Base-by-base conservation (phyloP, 371 early-diverging fungal species). In the Rhizomucor pusillus region DNA sequence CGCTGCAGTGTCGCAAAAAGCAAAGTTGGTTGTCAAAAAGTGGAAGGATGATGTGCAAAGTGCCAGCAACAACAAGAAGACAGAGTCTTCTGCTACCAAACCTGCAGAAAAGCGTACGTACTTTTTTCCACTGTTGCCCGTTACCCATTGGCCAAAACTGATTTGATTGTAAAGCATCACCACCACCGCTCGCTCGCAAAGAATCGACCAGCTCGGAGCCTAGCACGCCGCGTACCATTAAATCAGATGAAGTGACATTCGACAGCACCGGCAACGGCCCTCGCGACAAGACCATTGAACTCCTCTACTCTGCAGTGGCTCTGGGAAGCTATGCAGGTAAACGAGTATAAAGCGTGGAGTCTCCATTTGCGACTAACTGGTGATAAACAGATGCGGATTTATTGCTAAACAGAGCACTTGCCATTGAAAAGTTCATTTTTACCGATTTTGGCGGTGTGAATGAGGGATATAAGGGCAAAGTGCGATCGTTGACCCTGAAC, bases 281-380 rank as follows among this genome's bases (percentile, higher is more conserved):
- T 24, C 85, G 98, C 20, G 92, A 94, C 58, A 90, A 87, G 55
- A 88, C 89, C 41, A 81, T 88, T 51, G 93, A 92, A 50, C 71
- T 98, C 62, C 67, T 97, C 53, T 94, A 95, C 62, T 70, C 82
- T 54, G 87, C 94, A 0, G 67, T 98, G 49, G 90, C 84, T 1
- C 66, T 78, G 3, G 91, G 85, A 39, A 84, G 87, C 40, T 77
- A 70, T 62, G 80, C 80, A 50, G 86, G 90, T 90, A 77, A 50
- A 48, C 19, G 11, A 48, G 5, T 6, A 3, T 24, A n/a, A n/a
- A n/a, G n/a, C n/a, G n/a, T n/a, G n/a, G n/a, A n/a, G n/a, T n/a
- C n/a, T n/a, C n/a, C n/a, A n/a, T n/a, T n/a, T n/a, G n/a, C n/a
- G n/a, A n/a, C n/a, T n/a, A n/a, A n/a, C n/a, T 35, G 11, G 12